Percentiles rank a stretch among this genome's conserved stretches.
These are phyloP conservation scores for Venturia effusa DNA, from an alignment of 2,329 filamentous ascomycete genomes.

Conservation along the genomic window DNA sequence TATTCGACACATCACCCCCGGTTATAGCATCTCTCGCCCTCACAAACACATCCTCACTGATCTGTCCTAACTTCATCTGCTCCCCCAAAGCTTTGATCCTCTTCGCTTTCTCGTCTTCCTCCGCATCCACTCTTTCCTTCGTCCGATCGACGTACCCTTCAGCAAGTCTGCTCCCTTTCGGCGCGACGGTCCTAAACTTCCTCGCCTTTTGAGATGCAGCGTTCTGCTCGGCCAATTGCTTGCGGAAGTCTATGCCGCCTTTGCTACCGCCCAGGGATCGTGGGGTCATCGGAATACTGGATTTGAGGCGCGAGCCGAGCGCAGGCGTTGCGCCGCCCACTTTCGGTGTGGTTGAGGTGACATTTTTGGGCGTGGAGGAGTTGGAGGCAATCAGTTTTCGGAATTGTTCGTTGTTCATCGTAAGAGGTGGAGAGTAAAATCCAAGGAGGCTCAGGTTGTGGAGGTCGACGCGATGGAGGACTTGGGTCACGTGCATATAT, in stretches of 20 bases:
- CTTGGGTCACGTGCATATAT: no score
- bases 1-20: conserved; percentile 69
- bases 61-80: conserved; percentile 70
- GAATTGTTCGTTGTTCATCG: conserved; percentile 95
- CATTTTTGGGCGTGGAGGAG: conserved; percentile 53
- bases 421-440: not conserved
- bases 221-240: conserved; percentile 68
- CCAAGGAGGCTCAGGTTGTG: no score
- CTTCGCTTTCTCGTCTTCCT: conserved; percentile 45
- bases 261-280: conserved; percentile 50
- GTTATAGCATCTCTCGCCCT: conserved; percentile 63
- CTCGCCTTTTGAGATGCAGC: conserved; percentile 54
- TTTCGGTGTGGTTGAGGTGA: conserved; percentile 30
- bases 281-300: conserved; percentile 92
- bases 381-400: conserved; percentile 60
- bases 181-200: conserved; percentile 67
- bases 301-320: conserved; percentile 66
- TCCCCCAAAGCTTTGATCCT: conserved; percentile 72
- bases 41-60: conserved; percentile 71
- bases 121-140: conserved; percentile 45
- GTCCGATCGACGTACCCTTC: conserved; percentile 78
- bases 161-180: conserved; percentile 72
- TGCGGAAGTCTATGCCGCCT: conserved; percentile 59
- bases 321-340: conserved; percentile 39
- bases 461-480: no score